Base-by-base conservation (phyloP, 2,329 filamentous ascomycete genomes). In the Fusarium abutilonis region DNA sequence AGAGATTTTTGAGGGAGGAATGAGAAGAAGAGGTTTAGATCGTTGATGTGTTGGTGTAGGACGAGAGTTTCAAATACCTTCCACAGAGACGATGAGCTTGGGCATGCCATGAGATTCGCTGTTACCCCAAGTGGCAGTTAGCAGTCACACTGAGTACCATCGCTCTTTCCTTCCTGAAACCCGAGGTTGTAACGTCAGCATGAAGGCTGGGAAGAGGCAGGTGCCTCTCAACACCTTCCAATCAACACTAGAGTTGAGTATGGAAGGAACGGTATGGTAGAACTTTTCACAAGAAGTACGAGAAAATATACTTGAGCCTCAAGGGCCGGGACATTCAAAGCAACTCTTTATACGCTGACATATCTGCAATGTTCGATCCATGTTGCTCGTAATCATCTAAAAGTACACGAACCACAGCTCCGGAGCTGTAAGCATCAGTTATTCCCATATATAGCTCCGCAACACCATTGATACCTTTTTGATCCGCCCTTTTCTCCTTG, bases 381-480 rank as follows among this genome's bases (percentile, higher is more conserved):
- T 38, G 35, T 31, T 14, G 26, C 10, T 52, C 23, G 17, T 51
- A 15, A 15, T 47, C 31, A 13, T 52, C 47, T 36, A 43, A 38
- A 44, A 52, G 38, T 51, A 42, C 38, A 41, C 29, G 50, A 52
- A 31, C 39, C 38, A 45, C 39, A 52, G 36, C 42, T 32, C 23
- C 19, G 50, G 56, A 38, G 39, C 39, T 38, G 14, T 11, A 50
- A 51, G 26, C 38, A 47, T 47, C 39, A 31, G 28, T 50, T 31
- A 13, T 35, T 35, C 39, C 47, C 39, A 43, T 50, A 42, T 38
- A 53, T 58, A 59, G 52, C 43, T 53, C 51, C 55, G 23, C 15
- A 66, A 63, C 40, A 56, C 53, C 52, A 47, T 57, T 49, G 36
- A 28, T 13, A 38, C 26, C 57, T 45, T 66, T 70, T 68, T 65